Evolutionary conservation across 225 moss, liverwort and hornwort species (phyloP), one percentile per base, ranked within the genome.

Genomic region (Polytrichum commune): DNA sequence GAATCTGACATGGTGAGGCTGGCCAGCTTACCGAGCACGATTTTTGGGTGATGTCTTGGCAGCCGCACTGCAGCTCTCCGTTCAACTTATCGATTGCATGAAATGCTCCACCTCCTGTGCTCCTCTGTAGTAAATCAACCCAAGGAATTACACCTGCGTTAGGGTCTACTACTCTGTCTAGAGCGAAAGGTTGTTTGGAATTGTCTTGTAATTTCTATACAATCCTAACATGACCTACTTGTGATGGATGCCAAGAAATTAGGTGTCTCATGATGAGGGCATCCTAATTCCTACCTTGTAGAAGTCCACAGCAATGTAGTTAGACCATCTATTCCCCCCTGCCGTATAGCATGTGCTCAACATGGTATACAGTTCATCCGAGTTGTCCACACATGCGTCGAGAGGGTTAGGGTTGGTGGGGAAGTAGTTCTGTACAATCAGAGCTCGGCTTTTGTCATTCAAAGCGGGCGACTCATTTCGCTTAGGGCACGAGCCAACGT

Each of bases 361-460:
- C 86, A 89, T 86, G 56, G 55, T 23, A 32, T 75, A 85, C 13
- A 93, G 73, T 38, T 54, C 64, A 0, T 25, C 69, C 0, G 96
- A 93, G 75, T 93, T 89, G 25, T 92, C 89, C 18, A 53, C 29
- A 46, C 92, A 93, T 18, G 88, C 78, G 1, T 66, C 63, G 13
- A 76, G 1, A 24, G 79, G 67, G 18, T 82, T 71, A 29, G 96
- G 88, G 68, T 86, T 78, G 54, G 84, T 84, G 9, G 85, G 93
- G 63, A 97, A 97, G 78, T 80, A 88, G 79, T 97, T 97, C 70
- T 93, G 86, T 18, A 97, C 70, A 5, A 93, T 71, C 76, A 93
- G 80, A 30, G 89, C 68, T 7, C 76, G 81, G 26, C 78, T 81
- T 0, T n/a, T 60, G 27, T 82, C 78, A 18, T 74, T 80, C 90